phyloP scores from a whole-genome alignment of 371 early-diverging fungal species.

The Mortierella sp. region DNA sequence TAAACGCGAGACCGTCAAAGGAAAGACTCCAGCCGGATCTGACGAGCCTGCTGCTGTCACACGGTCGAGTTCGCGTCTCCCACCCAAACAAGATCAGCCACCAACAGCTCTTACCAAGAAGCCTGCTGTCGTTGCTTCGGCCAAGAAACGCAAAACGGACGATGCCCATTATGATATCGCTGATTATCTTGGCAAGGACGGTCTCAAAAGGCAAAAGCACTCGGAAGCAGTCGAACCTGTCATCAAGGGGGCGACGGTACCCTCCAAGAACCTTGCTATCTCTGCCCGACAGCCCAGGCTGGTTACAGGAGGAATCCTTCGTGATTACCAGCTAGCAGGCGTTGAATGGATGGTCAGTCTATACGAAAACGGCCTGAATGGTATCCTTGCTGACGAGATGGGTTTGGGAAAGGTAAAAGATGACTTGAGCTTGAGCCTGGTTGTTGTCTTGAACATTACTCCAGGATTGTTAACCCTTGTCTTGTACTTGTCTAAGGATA shows the following conservation, averaged over 20 bases:
- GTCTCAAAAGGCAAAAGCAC: constrained; percentile 43
- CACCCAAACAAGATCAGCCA: constrained; percentile 14
- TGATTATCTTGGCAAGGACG: constrained; percentile 68
- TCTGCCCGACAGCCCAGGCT: constrained; percentile 81
- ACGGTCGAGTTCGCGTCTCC: constrained; percentile 32
- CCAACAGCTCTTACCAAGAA: constrained; percentile 6
- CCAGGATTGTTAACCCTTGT: background rate
- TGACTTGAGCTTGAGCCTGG: background rate
- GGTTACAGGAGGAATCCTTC: constrained; percentile 86
- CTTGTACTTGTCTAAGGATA: constrained; percentile 32
- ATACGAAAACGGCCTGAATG: constrained; percentile 97
- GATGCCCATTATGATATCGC: constrained; percentile 65
- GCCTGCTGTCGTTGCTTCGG: constrained; percentile 3
- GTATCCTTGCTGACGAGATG: constrained; percentile 99
- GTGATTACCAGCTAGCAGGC: constrained; percentile 97
- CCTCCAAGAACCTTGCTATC: constrained; percentile 37
- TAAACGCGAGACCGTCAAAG: constrained; percentile 33
- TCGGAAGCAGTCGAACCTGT: constrained; percentile 22
- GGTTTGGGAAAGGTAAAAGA: constrained; percentile 87
- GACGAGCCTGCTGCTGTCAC: constrained; percentile 10
- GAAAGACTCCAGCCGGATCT: background rate
- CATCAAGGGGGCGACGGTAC: background rate
- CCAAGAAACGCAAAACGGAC: constrained; percentile 58
- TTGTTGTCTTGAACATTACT: background rate
- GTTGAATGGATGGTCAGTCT: constrained; percentile 98